A percentile compares a stretch with the other conserved stretches of the same genome.
Conservation (phyloP, 2,329 filamentous ascomycete species). For the Fusarium multiceps region DNA sequence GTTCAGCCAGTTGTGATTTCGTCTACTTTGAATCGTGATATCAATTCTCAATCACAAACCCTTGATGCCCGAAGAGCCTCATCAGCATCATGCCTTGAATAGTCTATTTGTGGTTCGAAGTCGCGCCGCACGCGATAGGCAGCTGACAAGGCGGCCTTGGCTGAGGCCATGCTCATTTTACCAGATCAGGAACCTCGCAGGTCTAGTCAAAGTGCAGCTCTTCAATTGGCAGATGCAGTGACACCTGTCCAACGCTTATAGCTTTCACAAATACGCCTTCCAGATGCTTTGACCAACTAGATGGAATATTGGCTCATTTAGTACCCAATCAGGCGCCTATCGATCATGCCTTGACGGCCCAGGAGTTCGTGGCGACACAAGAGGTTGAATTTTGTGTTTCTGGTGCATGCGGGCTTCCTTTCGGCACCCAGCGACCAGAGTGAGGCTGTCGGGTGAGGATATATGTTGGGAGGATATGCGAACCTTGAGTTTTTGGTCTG, state of each 20-base stretch:
- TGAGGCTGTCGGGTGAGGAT: conserved; percentile 39
- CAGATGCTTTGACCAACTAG: conserved; percentile 28
- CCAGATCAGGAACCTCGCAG: conserved; percentile 39
- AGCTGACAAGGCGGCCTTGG: conserved; percentile 30
- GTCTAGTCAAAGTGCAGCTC: conserved; percentile 8
- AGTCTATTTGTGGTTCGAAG: conserved; percentile 9
- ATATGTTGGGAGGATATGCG: conserved; percentile 10
- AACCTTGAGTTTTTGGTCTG: conserved; percentile 16
- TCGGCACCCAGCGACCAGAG: conserved; percentile 25
- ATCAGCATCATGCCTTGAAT: background rate
- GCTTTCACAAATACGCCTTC: conserved; percentile 23
- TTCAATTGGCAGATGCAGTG: conserved; percentile 39
- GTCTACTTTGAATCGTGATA: conserved; percentile 9
- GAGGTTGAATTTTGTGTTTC: conserved; percentile 24
- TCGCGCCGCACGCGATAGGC: conserved; percentile 26
- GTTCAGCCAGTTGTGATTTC: conserved; percentile 5
- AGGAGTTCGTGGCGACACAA: conserved; percentile 23
- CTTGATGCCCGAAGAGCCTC: background rate
- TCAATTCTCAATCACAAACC: conserved; percentile 5
- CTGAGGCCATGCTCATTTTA: conserved; percentile 21
- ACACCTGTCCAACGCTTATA: conserved; percentile 37
- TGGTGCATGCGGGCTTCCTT: conserved; percentile 28
- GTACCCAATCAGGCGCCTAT: conserved; percentile 23
- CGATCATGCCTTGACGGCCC: conserved; percentile 6
- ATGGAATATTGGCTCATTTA: background rate